Evolutionary conservation across 2,329 filamentous ascomycete genomes (phyloP), one percentile per base, ranked within the genome.

Genomic region (Apiospora pterosperma): DNA sequence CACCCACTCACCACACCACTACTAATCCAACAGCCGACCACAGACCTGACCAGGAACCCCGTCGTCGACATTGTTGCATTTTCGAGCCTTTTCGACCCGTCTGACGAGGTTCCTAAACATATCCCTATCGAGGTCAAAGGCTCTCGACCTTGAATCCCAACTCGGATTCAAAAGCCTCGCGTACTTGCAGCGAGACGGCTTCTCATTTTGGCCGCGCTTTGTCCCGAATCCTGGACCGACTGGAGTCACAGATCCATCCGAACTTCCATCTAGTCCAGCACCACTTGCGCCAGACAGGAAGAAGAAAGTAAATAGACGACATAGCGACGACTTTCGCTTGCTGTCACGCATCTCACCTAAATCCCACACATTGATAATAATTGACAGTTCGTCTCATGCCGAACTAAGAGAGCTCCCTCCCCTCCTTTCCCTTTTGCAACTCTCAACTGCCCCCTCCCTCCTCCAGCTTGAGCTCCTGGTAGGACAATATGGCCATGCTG

Each of bases 401-500:
- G 70, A 64, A 63, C 59, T 72, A 63, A 71, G 61, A 64, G 31
- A 21, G 42, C 60, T 36, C 60, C 58, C 44, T 61, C 62, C 48
- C 64, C 28, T 62, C 58, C 60, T 48, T 61, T 41, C 55, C 19
- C 65, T 52, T 31, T 48, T 23, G 34, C 34, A 52, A 52, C 41
- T 59, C 36, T 38, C 38, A 62, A 38, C 48, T 10, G 14, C 38
- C 60, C 21, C 23, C 59, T 39, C 25, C 14, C 31, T 36, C 39
- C 62, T 41, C 21, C 38, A 52, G 41, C 59, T 21, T 23, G 28
- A 55, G 34, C 60, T 67, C 64, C 48, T 34, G 48, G 48, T 55
- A 55, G 48, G 48, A 34, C 65, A 76, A 68, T 64, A 92, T 93
- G 91, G 89, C 91, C 73, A 92, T 93, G 88, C 81, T 94, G 73